phyloP scores from a whole-genome alignment of 2,329 filamentous ascomycete species.

The Penicillium sp. region DNA sequence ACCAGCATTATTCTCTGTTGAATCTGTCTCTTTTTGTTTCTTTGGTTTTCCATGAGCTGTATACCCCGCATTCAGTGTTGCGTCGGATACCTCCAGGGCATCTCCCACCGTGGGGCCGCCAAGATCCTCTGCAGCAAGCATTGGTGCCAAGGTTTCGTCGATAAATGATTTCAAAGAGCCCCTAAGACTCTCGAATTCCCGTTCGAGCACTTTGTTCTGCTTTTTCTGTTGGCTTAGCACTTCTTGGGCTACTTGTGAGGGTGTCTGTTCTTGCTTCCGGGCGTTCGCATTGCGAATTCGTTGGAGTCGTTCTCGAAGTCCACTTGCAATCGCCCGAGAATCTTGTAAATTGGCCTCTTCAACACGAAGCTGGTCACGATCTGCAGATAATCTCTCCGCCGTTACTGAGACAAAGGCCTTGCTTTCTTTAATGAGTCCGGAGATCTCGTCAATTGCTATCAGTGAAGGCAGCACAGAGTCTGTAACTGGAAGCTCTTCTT shows the following conservation, averaged over 20 bases:
- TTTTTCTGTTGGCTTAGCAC: constrained; percentile 61
- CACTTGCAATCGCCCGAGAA: constrained; percentile 46
- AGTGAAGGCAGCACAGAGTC: constrained; percentile 71
- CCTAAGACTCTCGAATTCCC: constrained; percentile 62
- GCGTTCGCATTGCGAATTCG: constrained; percentile 60
- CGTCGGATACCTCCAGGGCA: constrained; percentile 64
- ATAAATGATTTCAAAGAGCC: constrained; percentile 70
- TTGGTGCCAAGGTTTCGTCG: constrained; percentile 66
- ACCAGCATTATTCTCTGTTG: constrained; percentile 30
- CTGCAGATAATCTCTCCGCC: constrained; percentile 40
- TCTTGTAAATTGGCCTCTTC: constrained; percentile 52
- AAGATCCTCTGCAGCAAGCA: constrained; percentile 80
- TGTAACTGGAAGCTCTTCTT: constrained; percentile 66
- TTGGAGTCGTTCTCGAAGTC: constrained; percentile 60
- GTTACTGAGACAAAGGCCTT: constrained; percentile 57
- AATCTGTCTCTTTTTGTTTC: constrained; percentile 35
- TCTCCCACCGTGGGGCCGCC: constrained; percentile 82
- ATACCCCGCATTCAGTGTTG: constrained; percentile 54
- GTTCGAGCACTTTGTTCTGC: constrained; percentile 62
- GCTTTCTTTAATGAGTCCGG: constrained; percentile 65
- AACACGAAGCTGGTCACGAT: constrained; percentile 41
- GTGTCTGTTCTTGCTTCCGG: constrained; percentile 58
- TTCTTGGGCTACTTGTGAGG: constrained; percentile 63
- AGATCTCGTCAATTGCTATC: constrained; percentile 68
- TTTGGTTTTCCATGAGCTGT: constrained; percentile 53